Base-by-base conservation (phyloP, 306 rosid species). In the Benincasa hispida region DNA sequence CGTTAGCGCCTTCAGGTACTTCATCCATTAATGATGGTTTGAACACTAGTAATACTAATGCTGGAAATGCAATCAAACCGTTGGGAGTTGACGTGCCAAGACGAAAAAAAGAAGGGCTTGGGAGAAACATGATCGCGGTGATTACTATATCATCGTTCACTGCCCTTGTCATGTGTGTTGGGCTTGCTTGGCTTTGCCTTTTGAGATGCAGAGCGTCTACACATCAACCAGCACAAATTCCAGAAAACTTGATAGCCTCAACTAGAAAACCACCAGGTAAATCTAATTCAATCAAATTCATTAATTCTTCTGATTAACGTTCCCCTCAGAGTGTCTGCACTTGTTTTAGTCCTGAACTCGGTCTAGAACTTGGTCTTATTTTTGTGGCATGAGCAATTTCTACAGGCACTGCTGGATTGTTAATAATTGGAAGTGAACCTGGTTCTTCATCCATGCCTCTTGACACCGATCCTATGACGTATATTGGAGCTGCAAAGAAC, bases 81-180 rank as follows among this genome's bases (percentile, higher is more conserved):
- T 72, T 94, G 81, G 96, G 95, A 85, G 97, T 90, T 72, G 91
- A 86, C 53, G 82, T 94, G 77, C 81, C 92, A 14, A 88, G 89
- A 82, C 89, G 81, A 72, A 83, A 76, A 35, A 88, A 82, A n/a
- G 80, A 80, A 62, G 89, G 91, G 72, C 82, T 79, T 53, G 78
- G 85, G 21, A 79, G 84, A 78, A 83, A 80, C 85, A 77, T 86
- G 85, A 79, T 84, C 76, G 77, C 83, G 48, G 85, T 88, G 48
- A 87, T 92, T 58, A 88, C 81, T 39, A 73, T 90, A 72, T 91
- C 97, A 68, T 90, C 96, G 25, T 72, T 86, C 83, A 81, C 95
- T n/a, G 93, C 86, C 81, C 82, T 88, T 61, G 81, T 90, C 48
- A 8, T 94, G 69, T 83, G 86, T 62, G 62, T 86, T 53, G 97